Conservation (phyloP, 441 rosid genomes). For the Viola pubescens region DNA sequence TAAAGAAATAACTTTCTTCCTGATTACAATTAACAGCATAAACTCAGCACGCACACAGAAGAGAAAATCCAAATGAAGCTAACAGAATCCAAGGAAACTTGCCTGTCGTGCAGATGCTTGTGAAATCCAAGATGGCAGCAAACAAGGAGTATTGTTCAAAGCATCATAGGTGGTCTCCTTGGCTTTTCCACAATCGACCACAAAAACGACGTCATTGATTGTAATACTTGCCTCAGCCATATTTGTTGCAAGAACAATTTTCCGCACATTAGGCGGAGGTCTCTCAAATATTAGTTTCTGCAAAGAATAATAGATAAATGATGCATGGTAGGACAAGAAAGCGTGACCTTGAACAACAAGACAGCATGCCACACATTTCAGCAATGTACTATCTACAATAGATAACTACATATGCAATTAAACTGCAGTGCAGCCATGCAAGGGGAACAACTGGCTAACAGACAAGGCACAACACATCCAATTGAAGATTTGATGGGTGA, state of each 20-base stretch:
- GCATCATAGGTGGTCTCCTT: constrained; percentile 99
- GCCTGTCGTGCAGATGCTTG: constrained; percentile 96
- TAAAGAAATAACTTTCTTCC: neutral
- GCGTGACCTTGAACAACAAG: constrained; percentile 5
- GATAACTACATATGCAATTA: neutral
- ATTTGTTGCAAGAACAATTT: constrained; percentile 93
- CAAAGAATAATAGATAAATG: constrained; percentile 25
- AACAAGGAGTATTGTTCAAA: constrained; percentile 94
- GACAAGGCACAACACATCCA: neutral
- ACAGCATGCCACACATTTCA: neutral
- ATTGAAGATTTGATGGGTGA: too few relatives aligned
- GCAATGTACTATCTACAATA: neutral
- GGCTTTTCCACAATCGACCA: constrained; percentile 98
- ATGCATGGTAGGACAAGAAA: constrained; percentile 12
- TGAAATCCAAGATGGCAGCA: constrained; percentile 97
- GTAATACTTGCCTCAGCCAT: constrained; percentile 99
- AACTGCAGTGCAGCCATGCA: too few relatives aligned
- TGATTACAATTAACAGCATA: neutral
- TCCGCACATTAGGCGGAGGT: constrained; percentile 74
- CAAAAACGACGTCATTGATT: constrained; percentile 88
- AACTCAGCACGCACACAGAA: neutral
- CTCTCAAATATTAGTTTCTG: constrained; percentile 90
- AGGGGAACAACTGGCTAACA: neutral
- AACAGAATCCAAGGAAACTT: constrained; percentile 18
- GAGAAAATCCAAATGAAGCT: neutral